Evolutionary conservation across 2,329 filamentous ascomycete genomes (phyloP).

Genomic region (Diaporthe batatas): DNA sequence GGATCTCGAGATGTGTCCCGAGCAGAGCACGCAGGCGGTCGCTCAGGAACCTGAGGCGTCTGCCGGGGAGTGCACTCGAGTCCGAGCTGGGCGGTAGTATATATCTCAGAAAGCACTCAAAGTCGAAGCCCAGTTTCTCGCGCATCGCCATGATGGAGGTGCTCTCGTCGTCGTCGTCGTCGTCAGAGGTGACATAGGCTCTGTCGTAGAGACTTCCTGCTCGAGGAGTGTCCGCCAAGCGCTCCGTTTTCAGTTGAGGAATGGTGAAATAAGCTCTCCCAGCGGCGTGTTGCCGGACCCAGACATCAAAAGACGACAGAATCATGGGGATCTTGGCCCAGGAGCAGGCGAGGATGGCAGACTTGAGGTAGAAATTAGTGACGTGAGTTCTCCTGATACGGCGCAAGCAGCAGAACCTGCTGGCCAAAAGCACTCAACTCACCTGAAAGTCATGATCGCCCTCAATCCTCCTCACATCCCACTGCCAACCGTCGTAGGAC

Average conservation of each 20-base stretch:
- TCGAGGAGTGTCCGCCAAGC: slow-evolving; percentile 18
- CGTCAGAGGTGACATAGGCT: slow-evolving; percentile 27
- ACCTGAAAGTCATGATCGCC: slow-evolving; percentile 62
- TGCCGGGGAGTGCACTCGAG: not conserved
- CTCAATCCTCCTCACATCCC: slow-evolving; percentile 44
- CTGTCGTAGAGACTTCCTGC: slow-evolving; percentile 40
- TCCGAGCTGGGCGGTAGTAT: not conserved
- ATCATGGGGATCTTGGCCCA: slow-evolving; percentile 63
- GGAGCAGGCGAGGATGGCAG: slow-evolving; percentile 57
- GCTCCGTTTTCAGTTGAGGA: slow-evolving; percentile 33
- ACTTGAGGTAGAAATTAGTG: slow-evolving; percentile 41
- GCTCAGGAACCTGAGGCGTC: not conserved
- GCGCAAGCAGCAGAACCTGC: not conserved
- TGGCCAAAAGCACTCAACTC: slow-evolving; percentile 39
- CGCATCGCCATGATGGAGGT: slow-evolving; percentile 35
- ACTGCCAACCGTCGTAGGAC: slow-evolving; percentile 40
- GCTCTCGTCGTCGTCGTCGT: not conserved
- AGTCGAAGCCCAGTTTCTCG: slow-evolving; percentile 38
- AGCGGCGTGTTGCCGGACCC: slow-evolving; percentile 57
- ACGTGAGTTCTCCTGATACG: not conserved
- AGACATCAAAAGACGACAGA: slow-evolving; percentile 62
- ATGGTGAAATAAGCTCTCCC: slow-evolving; percentile 49
- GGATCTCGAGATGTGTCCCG: slow-evolving; percentile 45
- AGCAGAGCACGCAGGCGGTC: slow-evolving; percentile 31
- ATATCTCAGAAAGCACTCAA: slow-evolving; percentile 17